These are phyloP conservation scores for Elasticomyces elasticus DNA, from an alignment of 495 filamentous ascomycete genomes.

Conservation along the genomic window DNA sequence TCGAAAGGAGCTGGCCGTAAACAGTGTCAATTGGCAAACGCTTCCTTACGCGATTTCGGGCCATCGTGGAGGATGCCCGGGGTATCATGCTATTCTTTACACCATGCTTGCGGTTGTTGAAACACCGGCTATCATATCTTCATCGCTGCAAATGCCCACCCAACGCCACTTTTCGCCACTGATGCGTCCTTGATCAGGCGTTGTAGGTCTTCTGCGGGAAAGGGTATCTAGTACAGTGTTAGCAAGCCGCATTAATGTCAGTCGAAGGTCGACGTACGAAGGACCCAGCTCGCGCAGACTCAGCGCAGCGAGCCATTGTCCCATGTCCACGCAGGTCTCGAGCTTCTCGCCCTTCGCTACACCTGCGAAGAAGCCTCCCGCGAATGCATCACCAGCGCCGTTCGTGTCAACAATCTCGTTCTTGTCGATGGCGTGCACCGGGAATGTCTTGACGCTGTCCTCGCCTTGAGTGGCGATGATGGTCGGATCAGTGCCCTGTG, in stretches of 20 bases:
- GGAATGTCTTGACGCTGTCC: conserved; percentile 60
- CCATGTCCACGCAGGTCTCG: conserved; percentile 68
- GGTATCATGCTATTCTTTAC: conserved; percentile 13
- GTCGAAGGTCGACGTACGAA: conserved; percentile 60
- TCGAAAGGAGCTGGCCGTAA: too few relatives aligned
- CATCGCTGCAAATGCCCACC: neutral
- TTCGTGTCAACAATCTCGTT: conserved; percentile 86
- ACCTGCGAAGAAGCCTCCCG: conserved; percentile 84
- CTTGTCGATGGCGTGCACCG: conserved; percentile 64
- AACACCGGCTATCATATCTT: conserved; percentile 8
- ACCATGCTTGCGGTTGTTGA: conserved; percentile 16
- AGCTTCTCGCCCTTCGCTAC: conserved; percentile 74
- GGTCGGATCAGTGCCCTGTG: conserved; percentile 85
- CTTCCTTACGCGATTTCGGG: too few relatives aligned
- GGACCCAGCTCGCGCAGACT: conserved; percentile 91
- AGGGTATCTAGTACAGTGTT: conserved; percentile 49
- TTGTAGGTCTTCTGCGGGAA: conserved; percentile 74
- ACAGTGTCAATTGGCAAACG: too few relatives aligned
- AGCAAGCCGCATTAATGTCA: conserved; percentile 1
- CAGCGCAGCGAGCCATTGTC: conserved; percentile 86
- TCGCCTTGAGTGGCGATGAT: conserved; percentile 63
- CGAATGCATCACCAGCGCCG: conserved; percentile 93
- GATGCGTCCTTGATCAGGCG: neutral
- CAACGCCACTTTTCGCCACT: neutral
- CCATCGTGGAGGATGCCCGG: conserved; percentile 17